Evolutionary conservation across 768 basidiomycete genomes (phyloP).

Genomic region (Wakefieldia striispora): DNA sequence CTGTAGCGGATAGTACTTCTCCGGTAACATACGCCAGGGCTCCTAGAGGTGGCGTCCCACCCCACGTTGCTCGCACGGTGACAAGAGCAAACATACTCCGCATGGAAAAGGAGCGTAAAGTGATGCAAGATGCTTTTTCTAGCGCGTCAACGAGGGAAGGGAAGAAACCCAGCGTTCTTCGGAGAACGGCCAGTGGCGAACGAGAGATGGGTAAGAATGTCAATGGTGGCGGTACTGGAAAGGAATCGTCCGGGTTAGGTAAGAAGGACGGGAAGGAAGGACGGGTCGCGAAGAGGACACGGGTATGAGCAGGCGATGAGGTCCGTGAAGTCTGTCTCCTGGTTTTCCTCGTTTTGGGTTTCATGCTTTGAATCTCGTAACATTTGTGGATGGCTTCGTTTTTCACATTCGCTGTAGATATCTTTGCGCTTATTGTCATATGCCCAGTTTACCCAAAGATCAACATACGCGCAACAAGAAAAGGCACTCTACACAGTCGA

Average conservation of each 20-base stretch:
- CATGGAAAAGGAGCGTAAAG: slow-evolving; percentile 23
- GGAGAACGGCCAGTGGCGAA: neutral
- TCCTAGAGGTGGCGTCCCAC: slow-evolving; percentile 32
- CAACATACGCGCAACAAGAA: too few relatives aligned
- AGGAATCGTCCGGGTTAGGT: slow-evolving; percentile 60
- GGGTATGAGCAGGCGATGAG: slow-evolving; percentile 2
- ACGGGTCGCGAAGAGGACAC: slow-evolving; percentile 16
- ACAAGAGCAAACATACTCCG: slow-evolving; percentile 27
- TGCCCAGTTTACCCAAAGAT: too few relatives aligned
- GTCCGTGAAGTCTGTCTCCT: neutral
- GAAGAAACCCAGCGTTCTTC: slow-evolving; percentile 31
- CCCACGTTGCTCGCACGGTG: slow-evolving; percentile 30
- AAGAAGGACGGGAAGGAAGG: slow-evolving; percentile 68
- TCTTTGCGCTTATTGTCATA: neutral
- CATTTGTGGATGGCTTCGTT: slow-evolving; percentile 12
- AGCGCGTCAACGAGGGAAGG: neutral
- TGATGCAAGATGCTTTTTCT: slow-evolving; percentile 15
- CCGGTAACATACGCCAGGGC: slow-evolving; percentile 12
- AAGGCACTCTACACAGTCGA: too few relatives aligned
- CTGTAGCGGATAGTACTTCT: neutral
- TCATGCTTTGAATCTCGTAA: slow-evolving; percentile 8
- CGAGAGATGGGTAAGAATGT: slow-evolving; percentile 1
- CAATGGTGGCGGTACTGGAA: neutral
- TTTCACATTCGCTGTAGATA: slow-evolving; percentile 3
- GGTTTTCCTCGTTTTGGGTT: slow-evolving; percentile 1